Evolutionary conservation across 2,329 filamentous ascomycete genomes (phyloP).

Genomic region (Pseudogymnoascus pannorum): DNA sequence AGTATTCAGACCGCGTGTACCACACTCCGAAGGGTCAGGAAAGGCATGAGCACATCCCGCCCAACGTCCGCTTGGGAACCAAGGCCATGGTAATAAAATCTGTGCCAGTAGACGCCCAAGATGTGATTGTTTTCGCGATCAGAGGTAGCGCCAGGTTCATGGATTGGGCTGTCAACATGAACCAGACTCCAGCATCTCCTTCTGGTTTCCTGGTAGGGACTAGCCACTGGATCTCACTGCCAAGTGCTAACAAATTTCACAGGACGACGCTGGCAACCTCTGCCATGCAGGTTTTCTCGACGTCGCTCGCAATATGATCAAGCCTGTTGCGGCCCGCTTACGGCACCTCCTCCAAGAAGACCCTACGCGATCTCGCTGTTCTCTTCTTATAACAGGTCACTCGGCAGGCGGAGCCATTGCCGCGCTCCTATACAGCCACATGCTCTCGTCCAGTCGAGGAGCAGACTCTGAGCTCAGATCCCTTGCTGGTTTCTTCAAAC

Average conservation of each 20-base stretch:
- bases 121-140: conserved; percentile 77
- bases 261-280: conserved; percentile 66
- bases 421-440: conserved; percentile 71
- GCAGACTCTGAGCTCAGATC: conserved; percentile 61
- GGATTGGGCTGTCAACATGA: conserved; percentile 82
- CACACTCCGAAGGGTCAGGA: conserved; percentile 54
- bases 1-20: conserved; percentile 71
- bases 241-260: conserved; percentile 12
- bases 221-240: not conserved
- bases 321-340: conserved; percentile 63
- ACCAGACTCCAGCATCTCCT: conserved; percentile 59
- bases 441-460: conserved; percentile 52
- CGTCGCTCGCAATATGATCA: conserved; percentile 68
- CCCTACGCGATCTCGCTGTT: conserved; percentile 56
- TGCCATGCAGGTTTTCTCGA: conserved; percentile 76
- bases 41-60: conserved; percentile 60
- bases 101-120: conserved; percentile 67
- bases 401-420: conserved; percentile 81
- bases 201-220: conserved; percentile 54
- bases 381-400: conserved; percentile 77
- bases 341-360: conserved; percentile 65
- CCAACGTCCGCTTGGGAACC: conserved; percentile 66
- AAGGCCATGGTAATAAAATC: conserved; percentile 84
- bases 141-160: conserved; percentile 72
- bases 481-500: conserved; percentile 64